Evolutionary conservation across 805 yeast species (phyloP), one percentile per base, ranked within the genome.

Genomic region (Cyberlindnera lachancei): DNA sequence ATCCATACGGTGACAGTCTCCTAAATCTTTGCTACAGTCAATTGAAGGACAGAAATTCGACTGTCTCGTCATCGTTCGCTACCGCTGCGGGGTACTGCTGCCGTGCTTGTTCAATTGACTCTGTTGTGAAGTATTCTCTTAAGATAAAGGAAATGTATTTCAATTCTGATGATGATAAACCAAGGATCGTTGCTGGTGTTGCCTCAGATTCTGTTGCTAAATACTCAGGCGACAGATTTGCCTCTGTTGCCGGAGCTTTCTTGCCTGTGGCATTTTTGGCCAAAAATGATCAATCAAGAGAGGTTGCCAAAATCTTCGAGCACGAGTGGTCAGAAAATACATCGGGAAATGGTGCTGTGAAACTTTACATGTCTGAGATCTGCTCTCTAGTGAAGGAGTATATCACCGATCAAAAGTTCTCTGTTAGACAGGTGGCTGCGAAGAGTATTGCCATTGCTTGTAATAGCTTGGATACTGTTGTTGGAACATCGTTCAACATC

Each of bases 191-290:
- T 10, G 70, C 85, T 1, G 80, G 79, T 0, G 46, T 67, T 30
- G 80, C 86, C 0, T 65, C 77, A 21, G 80, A 75, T 38, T 72
- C 82, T 10, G 70, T 85, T 6, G 66, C 85, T 2, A 74, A 71
- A 38, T 73, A 82, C 50, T 72, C 92, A 0, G 70, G 76, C 5
- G 86, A 80, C 40, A 69, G 63, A 43, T 84, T 86, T 49, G 71
- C 71, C 12, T 56, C 70, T 2, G 68, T 80, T 10, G 68, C 84
- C 0, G 55, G 75, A 13, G 70, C 75, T 2, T 79, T 82, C 38
- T 59, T 88, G 37, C 96, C 97, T 0, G 56, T 90, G 34, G 71
- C 86, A 0, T 90, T 75, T 50, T 60, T 90, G 36, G 96, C 85
- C 2, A 75, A 74, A 41, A 77, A 80, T 47, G 94, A 85, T 49